Base-by-base conservation (phyloP, 257 asterid genomes). In the Solanum ahanhuiri region DNA sequence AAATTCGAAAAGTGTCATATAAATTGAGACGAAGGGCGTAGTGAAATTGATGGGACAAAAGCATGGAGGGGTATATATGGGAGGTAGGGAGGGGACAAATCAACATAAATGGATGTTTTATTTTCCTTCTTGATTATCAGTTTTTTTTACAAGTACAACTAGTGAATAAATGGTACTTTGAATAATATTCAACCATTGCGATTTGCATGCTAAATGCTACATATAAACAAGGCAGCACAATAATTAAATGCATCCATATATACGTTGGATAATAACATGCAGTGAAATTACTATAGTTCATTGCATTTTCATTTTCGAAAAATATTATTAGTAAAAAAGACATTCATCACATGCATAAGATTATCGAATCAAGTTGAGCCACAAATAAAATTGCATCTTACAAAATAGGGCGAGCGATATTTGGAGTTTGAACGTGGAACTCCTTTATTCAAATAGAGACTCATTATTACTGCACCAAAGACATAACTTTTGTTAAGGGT, bases 1-100 rank as follows among this genome's bases (percentile, higher is more conserved):
- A 51, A 51, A 51, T 51, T 51, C 8, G 0, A 51, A 51, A 51
- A 51, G 22, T 5, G 22, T 15, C 58, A 51, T 1, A 14, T 14
- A 48, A 48, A 4, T 48, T 51, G 9, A 0, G 1, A 51, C 0
- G 0, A 14, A 51, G 22, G 0, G 7, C 0, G 3, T 51, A 18
- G n/a, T 54, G 2, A 54, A 54, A 54, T 14, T 67, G 75, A 67
- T 28, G 6, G n/a, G 75, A 30, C 1, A 28, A 18, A 30, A 30
- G 22, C 75, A 67, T 12, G 37, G 11, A 67, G n/a, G 9, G 34
- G 18, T 5, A 25, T 6, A 51, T 51, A 51, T 17, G n/a, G 3
- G 22, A 67, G 75, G 22, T 14, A 67, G 37, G 75, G 11, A 67
- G 37, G 75, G 17, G 37, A 67, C n/a, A 28, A 54, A 67, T 30